phyloP scores from a whole-genome alignment of 108 stramenopile genomes.

The Cyclotella choctawhatcheeana region DNA sequence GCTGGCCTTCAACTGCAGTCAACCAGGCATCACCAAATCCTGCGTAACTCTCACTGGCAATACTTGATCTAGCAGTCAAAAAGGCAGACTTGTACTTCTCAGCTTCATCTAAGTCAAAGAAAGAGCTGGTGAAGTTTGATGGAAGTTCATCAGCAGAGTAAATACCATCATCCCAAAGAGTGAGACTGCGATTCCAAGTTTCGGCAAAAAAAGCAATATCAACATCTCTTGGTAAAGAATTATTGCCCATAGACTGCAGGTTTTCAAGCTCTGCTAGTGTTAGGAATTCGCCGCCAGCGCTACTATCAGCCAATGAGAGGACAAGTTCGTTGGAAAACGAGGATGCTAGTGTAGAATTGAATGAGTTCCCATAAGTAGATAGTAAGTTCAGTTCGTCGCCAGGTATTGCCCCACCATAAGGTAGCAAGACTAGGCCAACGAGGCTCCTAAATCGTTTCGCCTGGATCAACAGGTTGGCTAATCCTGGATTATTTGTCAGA shows the following conservation, averaged over 20 bases:
- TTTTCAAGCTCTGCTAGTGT: constrained; percentile 10
- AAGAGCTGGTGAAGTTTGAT: constrained; percentile 8
- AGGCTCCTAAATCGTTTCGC: constrained; percentile 20
- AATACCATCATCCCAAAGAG: constrained; percentile 25
- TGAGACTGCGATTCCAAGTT: constrained; percentile 31
- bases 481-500: constrained; percentile 31
- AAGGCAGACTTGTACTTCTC: constrained; percentile 5
- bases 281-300: constrained; percentile 25
- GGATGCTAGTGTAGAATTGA: constrained; percentile 8
- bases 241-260: constrained; percentile 7
- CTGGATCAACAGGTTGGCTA: constrained; percentile 37
- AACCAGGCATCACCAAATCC: constrained; percentile 43
- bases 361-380: neutral
- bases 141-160: constrained; percentile 27
- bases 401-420: constrained; percentile 11
- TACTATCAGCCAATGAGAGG: constrained; percentile 18
- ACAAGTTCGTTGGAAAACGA: constrained; percentile 14
- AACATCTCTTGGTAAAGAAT: constrained; percentile 11
- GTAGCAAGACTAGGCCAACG: constrained; percentile 14
- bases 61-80: constrained; percentile 8
- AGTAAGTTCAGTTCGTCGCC: constrained; percentile 11
- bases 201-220: constrained; percentile 26
- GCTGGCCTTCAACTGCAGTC: constrained; percentile 44
- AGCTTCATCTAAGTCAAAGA: constrained; percentile 29
- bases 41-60: constrained; percentile 13